Conservation (phyloP, 2,329 filamentous ascomycete species). For the Cucurbitaria berberidis region DNA sequence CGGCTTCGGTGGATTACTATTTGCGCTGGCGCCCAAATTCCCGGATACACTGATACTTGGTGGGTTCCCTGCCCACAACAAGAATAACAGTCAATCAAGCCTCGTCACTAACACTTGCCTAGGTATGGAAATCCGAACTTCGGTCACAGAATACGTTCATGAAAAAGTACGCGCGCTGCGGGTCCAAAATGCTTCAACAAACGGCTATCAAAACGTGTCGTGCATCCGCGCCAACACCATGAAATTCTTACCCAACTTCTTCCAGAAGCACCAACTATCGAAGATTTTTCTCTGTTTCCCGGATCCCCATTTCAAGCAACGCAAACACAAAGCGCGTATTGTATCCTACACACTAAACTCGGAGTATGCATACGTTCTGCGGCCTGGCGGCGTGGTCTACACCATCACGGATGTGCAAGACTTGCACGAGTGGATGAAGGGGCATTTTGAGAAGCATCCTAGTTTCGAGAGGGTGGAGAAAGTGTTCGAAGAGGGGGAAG, state of each 20-base stretch:
- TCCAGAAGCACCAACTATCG: constrained; percentile 76
- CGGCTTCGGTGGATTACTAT: constrained; percentile 89
- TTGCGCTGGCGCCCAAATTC: constrained; percentile 81
- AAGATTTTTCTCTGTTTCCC: constrained; percentile 99
- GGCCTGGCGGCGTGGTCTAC: constrained; percentile 85
- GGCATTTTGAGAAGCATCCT: constrained; percentile 78
- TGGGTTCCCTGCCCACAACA: constrained; percentile 48
- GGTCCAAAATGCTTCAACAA: constrained; percentile 61
- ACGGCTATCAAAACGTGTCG: constrained; percentile 81
- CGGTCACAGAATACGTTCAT: constrained; percentile 89
- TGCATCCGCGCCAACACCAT: constrained; percentile 94
- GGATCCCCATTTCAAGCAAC: constrained; percentile 95
- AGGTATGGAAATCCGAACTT: constrained; percentile 91
- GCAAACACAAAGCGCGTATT: constrained; percentile 97
- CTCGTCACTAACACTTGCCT: neutral
- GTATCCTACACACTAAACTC: constrained; percentile 86
- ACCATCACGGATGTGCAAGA: constrained; percentile 98
- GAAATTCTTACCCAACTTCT: constrained; percentile 99
- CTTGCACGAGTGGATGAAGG: constrained; percentile 90
- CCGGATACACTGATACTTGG: constrained; percentile 85
- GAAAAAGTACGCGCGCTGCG: constrained; percentile 85
- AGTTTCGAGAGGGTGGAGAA: constrained; percentile 75
- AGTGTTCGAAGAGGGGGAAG: constrained; percentile 64
- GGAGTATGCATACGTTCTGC: constrained; percentile 89
- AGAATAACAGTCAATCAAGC: neutral